Percentiles rank a stretch among this genome's conserved stretches.
phyloP scores from a whole-genome alignment of 768 basidiomycete species.

The Hydnomerulius pinastri region DNA sequence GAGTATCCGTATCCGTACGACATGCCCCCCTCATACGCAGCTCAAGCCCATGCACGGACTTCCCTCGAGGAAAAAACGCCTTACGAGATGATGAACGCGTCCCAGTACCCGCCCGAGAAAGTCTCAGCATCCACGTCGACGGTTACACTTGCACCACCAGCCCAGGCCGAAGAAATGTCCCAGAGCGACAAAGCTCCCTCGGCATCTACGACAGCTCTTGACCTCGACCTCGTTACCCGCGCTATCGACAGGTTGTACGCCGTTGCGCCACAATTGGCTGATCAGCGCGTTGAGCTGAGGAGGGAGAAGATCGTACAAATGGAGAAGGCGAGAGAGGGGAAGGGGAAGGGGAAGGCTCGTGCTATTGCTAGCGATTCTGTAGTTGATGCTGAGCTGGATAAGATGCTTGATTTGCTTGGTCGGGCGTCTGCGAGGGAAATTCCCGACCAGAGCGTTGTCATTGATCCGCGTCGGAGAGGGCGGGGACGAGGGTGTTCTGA shows the following conservation, averaged over 20 bases:
- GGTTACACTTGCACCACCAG: neutral
- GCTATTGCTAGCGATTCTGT: constrained; percentile 33
- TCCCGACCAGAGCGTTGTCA: constrained; percentile 66
- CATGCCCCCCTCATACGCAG: constrained; percentile 28
- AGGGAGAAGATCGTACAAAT: constrained; percentile 68
- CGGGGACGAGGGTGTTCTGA: constrained; percentile 53
- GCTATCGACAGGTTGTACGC: constrained; percentile 90
- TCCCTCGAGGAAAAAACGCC: constrained; percentile 8
- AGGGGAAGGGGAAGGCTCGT: constrained; percentile 49
- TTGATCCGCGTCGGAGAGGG: constrained; percentile 62
- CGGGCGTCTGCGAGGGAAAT: constrained; percentile 70
- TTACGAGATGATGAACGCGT: constrained; percentile 10
- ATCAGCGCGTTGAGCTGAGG: constrained; percentile 92
- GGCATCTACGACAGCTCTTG: constrained; percentile 51
- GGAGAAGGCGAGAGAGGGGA: constrained; percentile 64
- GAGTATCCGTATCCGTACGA: constrained; percentile 18
- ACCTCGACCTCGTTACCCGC: constrained; percentile 80
- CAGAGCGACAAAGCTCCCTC: neutral
- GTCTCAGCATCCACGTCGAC: constrained; percentile 5
- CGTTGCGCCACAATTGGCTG: constrained; percentile 84
- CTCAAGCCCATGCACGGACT: constrained; percentile 2
- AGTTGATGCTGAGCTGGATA: constrained; percentile 55
- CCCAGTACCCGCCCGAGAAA: constrained; percentile 27
- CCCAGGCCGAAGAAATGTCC: neutral
- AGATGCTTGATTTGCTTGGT: constrained; percentile 69